Percentiles rank a stretch among this genome's conserved stretches.
Evolutionary conservation across 176 grass and related monocot species (phyloP).

Genomic region (Zoysia pacifica): DNA sequence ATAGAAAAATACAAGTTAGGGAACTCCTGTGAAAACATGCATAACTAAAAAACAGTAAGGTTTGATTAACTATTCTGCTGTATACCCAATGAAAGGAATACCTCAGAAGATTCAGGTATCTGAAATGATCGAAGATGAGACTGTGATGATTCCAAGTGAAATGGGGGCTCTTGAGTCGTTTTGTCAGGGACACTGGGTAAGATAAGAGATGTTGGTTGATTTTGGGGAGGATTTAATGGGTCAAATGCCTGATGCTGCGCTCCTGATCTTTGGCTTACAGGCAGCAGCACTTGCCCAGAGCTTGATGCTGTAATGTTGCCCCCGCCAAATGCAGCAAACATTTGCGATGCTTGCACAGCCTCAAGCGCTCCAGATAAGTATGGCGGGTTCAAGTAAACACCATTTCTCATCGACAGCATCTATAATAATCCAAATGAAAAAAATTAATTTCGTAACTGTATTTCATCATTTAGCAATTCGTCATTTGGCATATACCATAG

Average conservation of each 20-base stretch:
- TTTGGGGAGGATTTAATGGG: constrained; percentile 47
- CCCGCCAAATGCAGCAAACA: constrained; percentile 63
- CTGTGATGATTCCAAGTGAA: constrained; percentile 53
- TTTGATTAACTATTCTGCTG: background rate
- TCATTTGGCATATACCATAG: background rate
- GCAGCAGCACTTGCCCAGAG: constrained; percentile 43
- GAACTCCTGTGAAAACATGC: background rate
- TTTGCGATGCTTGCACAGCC: constrained; percentile 71
- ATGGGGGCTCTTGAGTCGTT: constrained; percentile 45
- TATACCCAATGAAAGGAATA: constrained; percentile 37
- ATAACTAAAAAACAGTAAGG: constrained; percentile 6
- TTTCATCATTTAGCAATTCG: background rate
- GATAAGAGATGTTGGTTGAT: constrained; percentile 44
- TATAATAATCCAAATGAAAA: constrained; percentile 28
- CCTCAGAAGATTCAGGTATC: constrained; percentile 70
- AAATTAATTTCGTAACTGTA: background rate
- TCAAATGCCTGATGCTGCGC: constrained; percentile 50
- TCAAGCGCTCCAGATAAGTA: constrained; percentile 77
- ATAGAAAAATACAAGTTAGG: constrained; percentile 29
- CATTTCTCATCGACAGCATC: constrained; percentile 96
- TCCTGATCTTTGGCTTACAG: constrained; percentile 65
- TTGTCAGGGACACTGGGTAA: constrained; percentile 50
- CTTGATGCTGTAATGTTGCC: constrained; percentile 45
- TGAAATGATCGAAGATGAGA: constrained; percentile 61
- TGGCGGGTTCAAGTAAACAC: constrained; percentile 73